Evolutionary conservation across 148 eudicot genomes (phyloP).

Genomic region (Rhododendron griersonianum): DNA sequence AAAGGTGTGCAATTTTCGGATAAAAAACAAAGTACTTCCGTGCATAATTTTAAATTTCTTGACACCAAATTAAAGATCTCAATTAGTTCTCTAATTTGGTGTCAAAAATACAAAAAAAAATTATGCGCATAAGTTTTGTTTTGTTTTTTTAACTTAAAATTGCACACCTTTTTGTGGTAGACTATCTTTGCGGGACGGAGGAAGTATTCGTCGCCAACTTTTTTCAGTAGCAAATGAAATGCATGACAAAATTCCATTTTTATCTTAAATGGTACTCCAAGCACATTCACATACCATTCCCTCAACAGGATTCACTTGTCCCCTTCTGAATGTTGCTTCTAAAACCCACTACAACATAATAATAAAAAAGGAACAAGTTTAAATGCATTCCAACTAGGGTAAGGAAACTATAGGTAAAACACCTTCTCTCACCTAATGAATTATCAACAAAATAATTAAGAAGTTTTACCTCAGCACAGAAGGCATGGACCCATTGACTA

Average conservation of each 20-base stretch:
- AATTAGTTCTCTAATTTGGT: neutral
- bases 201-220: neutral
- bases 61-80: neutral
- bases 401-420: neutral
- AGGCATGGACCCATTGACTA: conserved; percentile 94
- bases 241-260: neutral
- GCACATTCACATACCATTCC: conserved; percentile 60
- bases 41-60: neutral
- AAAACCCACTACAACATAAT: conserved; percentile 72
- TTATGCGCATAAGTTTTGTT: neutral
- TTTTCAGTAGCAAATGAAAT: neutral
- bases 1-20: neutral
- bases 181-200: neutral
- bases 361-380: conserved; percentile 10
- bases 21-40: neutral
- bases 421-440: neutral
- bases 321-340: conserved; percentile 79
- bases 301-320: conserved; percentile 64
- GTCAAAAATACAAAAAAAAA: neutral
- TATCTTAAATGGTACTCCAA: neutral
- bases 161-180: neutral
- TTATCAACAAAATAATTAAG: neutral
- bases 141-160: neutral
- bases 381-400: neutral
- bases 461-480: conserved; percentile 83